Percentiles rank a stretch among this genome's conserved stretches.
Evolutionary conservation across 805 yeast species (phyloP).

Genomic region (Lipomyces kockii): DNA sequence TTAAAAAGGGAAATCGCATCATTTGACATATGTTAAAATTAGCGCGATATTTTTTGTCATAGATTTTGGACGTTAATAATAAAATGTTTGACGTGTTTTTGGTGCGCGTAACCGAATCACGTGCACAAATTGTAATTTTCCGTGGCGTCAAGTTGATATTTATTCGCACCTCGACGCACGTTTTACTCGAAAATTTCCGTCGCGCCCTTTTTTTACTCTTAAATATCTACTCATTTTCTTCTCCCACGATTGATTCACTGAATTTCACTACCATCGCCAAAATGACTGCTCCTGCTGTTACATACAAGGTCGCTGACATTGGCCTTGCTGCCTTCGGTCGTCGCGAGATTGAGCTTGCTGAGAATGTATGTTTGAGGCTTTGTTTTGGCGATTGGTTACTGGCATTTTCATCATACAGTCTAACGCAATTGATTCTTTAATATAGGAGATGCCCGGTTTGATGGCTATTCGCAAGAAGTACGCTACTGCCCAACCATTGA

Average conservation of each 20-base stretch:
- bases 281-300: conserved; percentile 35
- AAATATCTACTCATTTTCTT: not conserved
- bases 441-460: conserved; percentile 56
- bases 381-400: not conserved
- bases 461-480: conserved; percentile 95
- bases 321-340: conserved; percentile 99
- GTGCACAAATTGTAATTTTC: not conserved
- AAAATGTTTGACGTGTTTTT: not conserved
- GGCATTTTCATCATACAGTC: not conserved
- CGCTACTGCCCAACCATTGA: conserved; percentile 90
- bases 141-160: not conserved
- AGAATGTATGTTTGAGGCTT: conserved; percentile 69
- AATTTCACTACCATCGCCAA: not conserved
- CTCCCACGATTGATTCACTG: not conserved
- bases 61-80: not conserved
- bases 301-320: conserved; percentile 94
- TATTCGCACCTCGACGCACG: not conserved
- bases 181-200: not conserved
- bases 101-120: not conserved
- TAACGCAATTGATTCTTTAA: conserved; percentile 1
- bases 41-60: not conserved
- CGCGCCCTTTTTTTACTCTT: not conserved
- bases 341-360: conserved; percentile 98
- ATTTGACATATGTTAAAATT: not conserved
- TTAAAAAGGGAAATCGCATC: no score